Evolutionary conservation across 2,329 filamentous ascomycete genomes (phyloP).

Genomic region (Cryphonectria japonica): DNA sequence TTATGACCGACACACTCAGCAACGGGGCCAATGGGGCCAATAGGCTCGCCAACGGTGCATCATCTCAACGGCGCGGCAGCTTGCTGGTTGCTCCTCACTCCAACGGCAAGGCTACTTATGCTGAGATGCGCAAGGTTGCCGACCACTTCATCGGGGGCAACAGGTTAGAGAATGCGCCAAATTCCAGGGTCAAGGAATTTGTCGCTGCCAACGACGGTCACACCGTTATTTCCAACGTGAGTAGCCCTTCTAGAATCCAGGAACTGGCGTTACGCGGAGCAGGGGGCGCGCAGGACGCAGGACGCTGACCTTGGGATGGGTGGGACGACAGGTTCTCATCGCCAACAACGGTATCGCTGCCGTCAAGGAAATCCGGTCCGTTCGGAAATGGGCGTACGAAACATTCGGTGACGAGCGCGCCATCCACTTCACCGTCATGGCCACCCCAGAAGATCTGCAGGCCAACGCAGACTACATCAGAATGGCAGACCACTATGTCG

Average conservation of each 20-base stretch:
- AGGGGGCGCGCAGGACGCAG: not conserved
- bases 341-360: conserved; percentile 99
- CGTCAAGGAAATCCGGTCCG: conserved; percentile 98
- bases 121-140: conserved; percentile 80
- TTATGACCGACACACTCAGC: conserved; percentile 52
- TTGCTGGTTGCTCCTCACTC: conserved; percentile 49
- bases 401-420: conserved; percentile 97
- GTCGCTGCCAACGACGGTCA: conserved; percentile 87
- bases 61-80: conserved; percentile 45
- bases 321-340: conserved; percentile 76
- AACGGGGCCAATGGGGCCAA: conserved; percentile 41
- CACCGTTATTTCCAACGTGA: conserved; percentile 96
- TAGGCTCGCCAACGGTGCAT: conserved; percentile 37
- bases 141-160: conserved; percentile 98
- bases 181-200: conserved; percentile 94
- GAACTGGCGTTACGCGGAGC: not conserved
- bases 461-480: conserved; percentile 99
- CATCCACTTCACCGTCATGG: conserved; percentile 99
- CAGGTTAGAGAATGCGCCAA: conserved; percentile 76
- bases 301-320: not conserved
- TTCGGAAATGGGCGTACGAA: conserved; percentile 99
- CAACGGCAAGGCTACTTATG: conserved; percentile 69
- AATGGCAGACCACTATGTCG: conserved; percentile 99
- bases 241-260: conserved; percentile 40
- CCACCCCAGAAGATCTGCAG: conserved; percentile 94